Base-by-base conservation (phyloP, 805 yeast genomes). In the Saccharomycopsis sp. region DNA sequence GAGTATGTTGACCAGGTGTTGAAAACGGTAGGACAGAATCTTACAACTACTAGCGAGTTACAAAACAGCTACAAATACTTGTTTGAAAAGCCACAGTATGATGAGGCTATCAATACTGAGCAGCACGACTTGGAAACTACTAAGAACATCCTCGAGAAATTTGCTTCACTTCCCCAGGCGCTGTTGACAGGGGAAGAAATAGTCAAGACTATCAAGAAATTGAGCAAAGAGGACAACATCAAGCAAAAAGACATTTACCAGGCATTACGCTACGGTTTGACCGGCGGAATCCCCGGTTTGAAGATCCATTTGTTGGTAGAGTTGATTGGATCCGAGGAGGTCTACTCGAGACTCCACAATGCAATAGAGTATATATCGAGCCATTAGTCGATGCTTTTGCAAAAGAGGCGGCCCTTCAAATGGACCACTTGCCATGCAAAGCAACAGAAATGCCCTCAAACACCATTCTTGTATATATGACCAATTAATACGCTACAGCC, bases 201-300 rank as follows among this genome's bases (percentile, higher is more conserved):
- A 2, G 51, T 52, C 3, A 47, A 59, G 1, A 21, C 61, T 0
- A 2, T 57, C 1, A 18, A 40, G 2, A 51, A 61, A 7, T 12
- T 64, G 1, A 63, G 59, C 24, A 14, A 8, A 2, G 58, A 57
- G 2, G 52, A 61, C 0, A 18, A 44, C 1, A 24, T 46, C 14
- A 58, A 64, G 5, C 71, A 76, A 64, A 79, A 75, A 57, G 68
- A 73, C 0, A 69, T 87, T 1, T 87, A 81, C 66, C 82, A 80
- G 63, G 64, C 82, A 0, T 65, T 88, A 14, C 74, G 97, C 57
- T 84, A 75, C 62, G 91, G 91, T 0, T 67, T 90, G 23, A 77
- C 89, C 14, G 95, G 89, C 0, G 80, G 84, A 5, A 74, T 75
- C 2, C 77, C 96, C 0, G 97, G 97, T 0, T 72, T 85, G 29